Evolutionary conservation across 1,284 basidiomycete species (phyloP).

Genomic region (Puccinia coronata): DNA sequence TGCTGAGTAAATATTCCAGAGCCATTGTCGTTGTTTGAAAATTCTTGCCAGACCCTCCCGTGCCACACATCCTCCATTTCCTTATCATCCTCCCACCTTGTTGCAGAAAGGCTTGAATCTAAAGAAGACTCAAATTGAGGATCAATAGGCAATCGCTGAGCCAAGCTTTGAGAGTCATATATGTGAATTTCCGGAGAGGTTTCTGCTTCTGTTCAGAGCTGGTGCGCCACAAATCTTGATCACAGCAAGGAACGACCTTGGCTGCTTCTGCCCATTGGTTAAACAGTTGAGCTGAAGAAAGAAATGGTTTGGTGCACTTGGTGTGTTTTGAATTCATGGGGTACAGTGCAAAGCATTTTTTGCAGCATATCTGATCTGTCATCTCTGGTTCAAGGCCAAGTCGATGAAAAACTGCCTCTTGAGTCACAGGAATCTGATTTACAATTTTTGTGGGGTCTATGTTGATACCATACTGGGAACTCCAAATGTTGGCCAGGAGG

Average conservation of each 20-base stretch:
- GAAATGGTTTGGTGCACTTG: not conserved
- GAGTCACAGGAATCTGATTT: not conserved
- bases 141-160: not conserved
- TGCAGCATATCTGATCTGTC: not conserved
- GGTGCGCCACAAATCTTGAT: not conserved
- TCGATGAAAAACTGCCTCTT: not conserved
- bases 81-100: not conserved
- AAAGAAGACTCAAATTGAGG: not conserved
- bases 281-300: not conserved
- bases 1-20: not conserved
- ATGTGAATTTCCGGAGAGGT: not conserved
- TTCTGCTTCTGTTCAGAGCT: not conserved
- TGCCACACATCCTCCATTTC: too few relatives aligned
- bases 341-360: constrained; percentile 20
- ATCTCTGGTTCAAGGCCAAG: not conserved
- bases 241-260: not conserved
- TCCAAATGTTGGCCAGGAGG: not conserved
- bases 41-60: constrained; percentile 22
- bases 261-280: not conserved
- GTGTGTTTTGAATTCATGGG: not conserved
- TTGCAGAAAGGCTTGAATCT: not conserved
- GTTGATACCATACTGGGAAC: not conserved
- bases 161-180: not conserved
- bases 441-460: not conserved
- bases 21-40: not conserved